Base-by-base conservation (phyloP, 768 basidiomycete genomes). In the Cyclocybe aegerita region DNA sequence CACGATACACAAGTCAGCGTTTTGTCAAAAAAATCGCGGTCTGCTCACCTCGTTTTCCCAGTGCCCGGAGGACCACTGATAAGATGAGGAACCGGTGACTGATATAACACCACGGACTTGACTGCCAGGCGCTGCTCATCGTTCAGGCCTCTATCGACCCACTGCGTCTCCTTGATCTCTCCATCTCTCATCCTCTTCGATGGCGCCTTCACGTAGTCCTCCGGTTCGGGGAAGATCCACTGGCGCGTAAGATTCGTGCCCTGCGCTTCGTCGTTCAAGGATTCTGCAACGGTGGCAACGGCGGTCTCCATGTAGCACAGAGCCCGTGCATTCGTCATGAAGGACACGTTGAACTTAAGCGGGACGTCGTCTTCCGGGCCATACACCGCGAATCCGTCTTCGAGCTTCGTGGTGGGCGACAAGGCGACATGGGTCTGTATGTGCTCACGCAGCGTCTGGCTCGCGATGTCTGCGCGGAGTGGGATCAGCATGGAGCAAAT, bases 11-110 rank as follows among this genome's bases (percentile, higher is more conserved):
- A 10, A 43, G 16, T 39, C 16, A 32, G 7, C 50, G 32, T 35
- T 10, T 31, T 41, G 11, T 4, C 9, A 7, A 29, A 16, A 29
- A 48, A 38, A 52, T 29, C 17, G 35, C 50, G 39, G 23, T 23
- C 23, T 23, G 23, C 23, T 50, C 50, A 74, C 76, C 74, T 71
- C n/a, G 77, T 80, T 60, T 80, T 80, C 14, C 77, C 78, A 14
- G 78, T 80, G 0, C 78, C 78, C 12, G 78, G 76, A 10, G 78
- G 78, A 1, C 78, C 78, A 46, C 70, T 69, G 48, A 80, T 78
- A 2, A 80, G 59, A 49, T 75, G 75, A 0, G 77, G 78, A 2
- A 77, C 70, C n/a, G 72, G 68, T 11, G 71, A 77, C 46, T 73
- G 69, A 51, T 73, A 67, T 10, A 74, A 59, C 1, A 76, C 67